Conservation (phyloP, 2,329 filamentous ascomycete genomes). For the Aspergillus fructus region DNA sequence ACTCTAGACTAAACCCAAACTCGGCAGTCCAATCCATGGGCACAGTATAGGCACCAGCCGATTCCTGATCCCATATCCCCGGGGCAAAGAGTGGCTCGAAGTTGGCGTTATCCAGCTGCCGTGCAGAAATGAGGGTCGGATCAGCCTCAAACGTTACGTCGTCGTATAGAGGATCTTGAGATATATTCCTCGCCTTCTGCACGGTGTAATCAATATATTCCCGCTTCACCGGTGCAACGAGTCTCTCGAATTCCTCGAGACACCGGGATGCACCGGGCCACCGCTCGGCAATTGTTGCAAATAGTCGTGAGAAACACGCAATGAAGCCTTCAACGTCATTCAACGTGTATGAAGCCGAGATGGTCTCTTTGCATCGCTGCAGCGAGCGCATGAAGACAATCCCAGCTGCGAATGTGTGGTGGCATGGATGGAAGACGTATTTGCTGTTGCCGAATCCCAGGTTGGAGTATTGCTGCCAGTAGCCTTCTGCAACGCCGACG, state of each 20-base stretch:
- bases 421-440: not conserved
- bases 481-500: not conserved
- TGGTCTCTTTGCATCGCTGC: not conserved
- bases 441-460: not conserved
- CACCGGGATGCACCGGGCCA: not conserved
- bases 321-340: not conserved
- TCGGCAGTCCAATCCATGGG: too few species aligned
- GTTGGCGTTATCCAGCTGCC: too few species aligned
- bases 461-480: not conserved
- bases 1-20: too few species aligned
- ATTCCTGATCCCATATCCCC: too few species aligned
- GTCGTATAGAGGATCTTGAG: too few species aligned
- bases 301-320: not conserved
- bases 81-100: too few species aligned
- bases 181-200: too few species aligned
- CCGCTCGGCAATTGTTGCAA: not conserved
- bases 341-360: not conserved
- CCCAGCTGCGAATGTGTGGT: not conserved
- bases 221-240: not conserved
- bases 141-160: too few species aligned
- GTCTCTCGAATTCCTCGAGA: not conserved
- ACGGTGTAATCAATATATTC: not conserved
- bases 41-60: too few species aligned
- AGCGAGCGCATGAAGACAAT: not conserved
- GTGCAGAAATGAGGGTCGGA: too few species aligned